Evolutionary conservation across 495 filamentous ascomycete genomes (phyloP), one percentile per base, ranked within the genome.

Genomic region (Friedmanniomyces simplex): DNA sequence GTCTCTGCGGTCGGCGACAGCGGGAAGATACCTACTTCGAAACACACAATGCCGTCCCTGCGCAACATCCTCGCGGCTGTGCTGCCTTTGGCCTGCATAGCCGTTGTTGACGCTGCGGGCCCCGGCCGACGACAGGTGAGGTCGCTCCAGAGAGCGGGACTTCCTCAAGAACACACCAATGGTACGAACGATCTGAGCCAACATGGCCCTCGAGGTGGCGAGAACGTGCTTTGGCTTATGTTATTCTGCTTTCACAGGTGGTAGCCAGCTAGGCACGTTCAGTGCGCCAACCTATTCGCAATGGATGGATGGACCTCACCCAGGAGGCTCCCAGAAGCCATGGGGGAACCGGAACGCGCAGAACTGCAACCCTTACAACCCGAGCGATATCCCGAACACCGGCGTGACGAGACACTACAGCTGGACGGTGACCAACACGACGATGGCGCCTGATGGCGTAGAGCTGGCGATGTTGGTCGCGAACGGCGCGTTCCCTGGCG

Each of bases 381-480:
- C 14, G 1, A 66, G 28, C n/a, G 28, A 58, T 10, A 54, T 57
- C 20, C 66, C 69, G 6, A 58, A 60, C 20, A 71, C 70, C 1
- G 66, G 64, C 12, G 57, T 68, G 16, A 63, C 63, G 8, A 57
- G 67, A 16, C 34, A 61, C 36, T 73, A 72, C 52, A 60, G 69
- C 14, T 72, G 71, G 43, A 66, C 61, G 0, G 63, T 73, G 20
- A 54, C 47, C 25, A 59, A 62, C 45, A 55, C 53, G 21, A 58
- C 54, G 14, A 45, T 65, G 36, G 58, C 64, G 1, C 66, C 66
- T 7, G 66, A 68, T 55, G 66, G 66, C 8, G 42, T 63, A 8
- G 54, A 60, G 43, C 54, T 51, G 24, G 20, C 28, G 13, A 61
- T 64, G 26, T 50, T 66, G 50, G 46, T 67, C 1, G 60, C 62